phyloP scores from a whole-genome alignment of 2,329 filamentous ascomycete species.

The Colletotrichum sp. region DNA sequence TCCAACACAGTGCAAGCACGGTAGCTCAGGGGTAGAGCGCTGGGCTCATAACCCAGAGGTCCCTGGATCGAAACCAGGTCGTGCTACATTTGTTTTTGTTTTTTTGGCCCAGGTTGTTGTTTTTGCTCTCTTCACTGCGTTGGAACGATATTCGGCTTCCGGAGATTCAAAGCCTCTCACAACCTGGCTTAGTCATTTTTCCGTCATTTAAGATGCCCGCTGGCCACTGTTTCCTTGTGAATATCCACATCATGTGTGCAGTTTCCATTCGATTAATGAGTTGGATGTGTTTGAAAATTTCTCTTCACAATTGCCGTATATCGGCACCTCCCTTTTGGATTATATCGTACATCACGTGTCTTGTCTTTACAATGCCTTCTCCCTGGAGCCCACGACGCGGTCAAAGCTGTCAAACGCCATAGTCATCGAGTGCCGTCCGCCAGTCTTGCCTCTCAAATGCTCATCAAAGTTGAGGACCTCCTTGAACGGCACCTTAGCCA shows the following conservation, averaged over 20 bases:
- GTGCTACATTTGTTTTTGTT: background rate
- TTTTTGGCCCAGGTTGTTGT: background rate
- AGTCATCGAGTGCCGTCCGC: slow-evolving; percentile 71
- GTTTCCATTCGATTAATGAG: background rate
- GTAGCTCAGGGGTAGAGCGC: slow-evolving; percentile 11
- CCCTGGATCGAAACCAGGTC: slow-evolving; percentile 22
- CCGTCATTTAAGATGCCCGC: background rate
- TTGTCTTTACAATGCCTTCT: slow-evolving; percentile 47
- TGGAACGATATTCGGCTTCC: too few species aligned
- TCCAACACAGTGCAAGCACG: background rate
- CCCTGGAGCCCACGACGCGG: slow-evolving; percentile 57
- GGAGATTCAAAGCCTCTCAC: too few species aligned
- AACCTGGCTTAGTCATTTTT: background rate
- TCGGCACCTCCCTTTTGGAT: background rate
- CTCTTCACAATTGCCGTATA: background rate
- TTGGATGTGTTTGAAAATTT: background rate
- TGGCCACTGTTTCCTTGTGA: background rate
- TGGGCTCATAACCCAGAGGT: slow-evolving; percentile 22
- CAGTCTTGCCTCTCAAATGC: slow-evolving; percentile 86
- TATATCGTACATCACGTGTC: background rate
- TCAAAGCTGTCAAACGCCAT: slow-evolving; percentile 65
- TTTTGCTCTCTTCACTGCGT: background rate
- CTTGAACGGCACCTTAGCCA: slow-evolving; percentile 88
- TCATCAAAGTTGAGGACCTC: slow-evolving; percentile 97
- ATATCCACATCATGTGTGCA: background rate